Percentiles rank a stretch among this genome's conserved stretches.
These are phyloP conservation scores for Aureobasidium melanogenum DNA, from an alignment of 2,329 filamentous ascomycete species.

Conservation along the genomic window DNA sequence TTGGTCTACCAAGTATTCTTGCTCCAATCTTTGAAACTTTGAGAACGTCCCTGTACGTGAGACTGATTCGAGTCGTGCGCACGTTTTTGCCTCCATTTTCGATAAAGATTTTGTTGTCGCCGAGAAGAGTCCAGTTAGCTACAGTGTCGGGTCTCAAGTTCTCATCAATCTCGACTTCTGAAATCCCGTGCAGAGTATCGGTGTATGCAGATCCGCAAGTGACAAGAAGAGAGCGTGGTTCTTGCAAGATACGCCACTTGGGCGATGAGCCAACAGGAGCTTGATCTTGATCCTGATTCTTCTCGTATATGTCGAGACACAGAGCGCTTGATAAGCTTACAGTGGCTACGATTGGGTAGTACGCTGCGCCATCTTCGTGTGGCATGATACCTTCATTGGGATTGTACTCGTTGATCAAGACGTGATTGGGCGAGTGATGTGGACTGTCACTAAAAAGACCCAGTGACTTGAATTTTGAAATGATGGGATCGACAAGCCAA, in stretches of 20 bases:
- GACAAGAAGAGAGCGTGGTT: constrained; percentile 70
- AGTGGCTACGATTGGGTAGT: constrained; percentile 81
- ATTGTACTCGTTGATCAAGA: constrained; percentile 85
- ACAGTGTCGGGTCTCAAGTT: constrained; percentile 49
- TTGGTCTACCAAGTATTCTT: constrained; percentile 48
- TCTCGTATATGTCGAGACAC: constrained; percentile 63
- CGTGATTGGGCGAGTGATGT: constrained; percentile 75
- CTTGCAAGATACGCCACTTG: constrained; percentile 63
- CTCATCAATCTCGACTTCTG: constrained; percentile 55
- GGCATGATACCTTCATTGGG: constrained; percentile 92
- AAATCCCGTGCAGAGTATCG: constrained; percentile 66
- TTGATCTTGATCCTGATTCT: constrained; percentile 25
- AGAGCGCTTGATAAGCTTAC: constrained; percentile 73
- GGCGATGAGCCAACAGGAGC: constrained; percentile 47
- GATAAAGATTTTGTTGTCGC: constrained; percentile 34
- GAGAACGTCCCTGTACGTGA: constrained; percentile 81
- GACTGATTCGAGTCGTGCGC: constrained; percentile 56
- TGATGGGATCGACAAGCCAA: constrained; percentile 65
- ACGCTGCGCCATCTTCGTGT: constrained; percentile 86
- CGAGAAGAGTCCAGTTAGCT: constrained; percentile 63
- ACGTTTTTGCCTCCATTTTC: constrained; percentile 44
- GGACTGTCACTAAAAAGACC: constrained; percentile 55
- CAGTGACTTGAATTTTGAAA: constrained; percentile 45
- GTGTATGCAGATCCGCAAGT: constrained; percentile 62
- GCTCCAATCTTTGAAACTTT: constrained; percentile 66